Evolutionary conservation across 2,329 filamentous ascomycete genomes (phyloP).

Genomic region (Ophiosphaerella korrae): DNA sequence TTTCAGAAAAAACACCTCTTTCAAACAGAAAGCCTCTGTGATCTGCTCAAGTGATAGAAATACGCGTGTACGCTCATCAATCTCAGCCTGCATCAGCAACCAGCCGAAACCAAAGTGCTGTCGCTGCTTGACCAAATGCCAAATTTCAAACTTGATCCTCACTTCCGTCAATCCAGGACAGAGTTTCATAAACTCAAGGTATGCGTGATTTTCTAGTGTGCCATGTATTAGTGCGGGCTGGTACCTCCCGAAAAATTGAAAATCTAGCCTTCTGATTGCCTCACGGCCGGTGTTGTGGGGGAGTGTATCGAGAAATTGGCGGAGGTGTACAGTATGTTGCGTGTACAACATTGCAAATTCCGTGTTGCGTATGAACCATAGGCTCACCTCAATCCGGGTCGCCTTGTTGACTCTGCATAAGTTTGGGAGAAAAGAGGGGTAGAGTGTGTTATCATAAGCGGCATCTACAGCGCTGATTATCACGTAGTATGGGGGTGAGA

Average conservation of each 20-base stretch:
- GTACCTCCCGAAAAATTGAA: conserved; percentile 7
- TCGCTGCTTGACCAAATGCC: background rate
- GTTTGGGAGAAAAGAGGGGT: conserved; percentile 5
- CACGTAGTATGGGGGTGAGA: background rate
- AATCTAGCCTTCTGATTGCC: conserved; percentile 4
- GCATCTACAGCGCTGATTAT: conserved; percentile 2
- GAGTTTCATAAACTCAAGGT: conserved; percentile 3
- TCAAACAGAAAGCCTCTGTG: background rate
- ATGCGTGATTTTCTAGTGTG: background rate
- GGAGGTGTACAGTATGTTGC: background rate
- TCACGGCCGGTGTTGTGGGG: background rate
- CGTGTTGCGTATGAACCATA: conserved; percentile 3
- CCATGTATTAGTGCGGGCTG: background rate
- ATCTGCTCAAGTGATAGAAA: too few species aligned
- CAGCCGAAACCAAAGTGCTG: background rate
- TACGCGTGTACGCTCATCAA: background rate
- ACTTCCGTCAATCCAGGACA: conserved; percentile 1
- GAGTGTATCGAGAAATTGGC: conserved; percentile 3
- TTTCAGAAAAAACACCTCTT: background rate
- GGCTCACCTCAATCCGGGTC: conserved; percentile 7
- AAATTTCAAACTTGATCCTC: conserved; percentile 3
- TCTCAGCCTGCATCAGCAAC: background rate
- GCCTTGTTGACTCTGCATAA: conserved; percentile 11
- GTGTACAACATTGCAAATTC: conserved; percentile 4
- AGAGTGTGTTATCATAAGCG: background rate